Percentiles rank a stretch among this genome's conserved stretches.
phyloP scores from a whole-genome alignment of 192 early-diverging fungal genomes.

The Diversispora eburnea region DNA sequence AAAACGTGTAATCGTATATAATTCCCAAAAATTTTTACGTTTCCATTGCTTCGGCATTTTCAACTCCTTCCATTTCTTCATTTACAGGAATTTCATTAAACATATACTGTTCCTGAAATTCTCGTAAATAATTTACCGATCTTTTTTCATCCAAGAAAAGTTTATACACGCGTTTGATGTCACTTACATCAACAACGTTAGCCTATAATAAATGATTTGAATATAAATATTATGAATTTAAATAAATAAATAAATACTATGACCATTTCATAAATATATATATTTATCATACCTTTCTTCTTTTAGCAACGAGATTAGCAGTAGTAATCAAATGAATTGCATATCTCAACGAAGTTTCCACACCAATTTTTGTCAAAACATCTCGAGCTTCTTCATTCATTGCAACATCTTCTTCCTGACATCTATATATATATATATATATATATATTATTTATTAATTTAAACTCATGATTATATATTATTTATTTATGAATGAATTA shows the following conservation, averaged over 20 bases:
- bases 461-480: neutral
- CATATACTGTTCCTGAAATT: constrained; percentile 93
- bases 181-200: constrained; percentile 84
- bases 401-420: constrained; percentile 91
- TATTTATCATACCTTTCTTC: constrained; percentile 62
- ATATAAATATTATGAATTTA: neutral
- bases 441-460: neutral
- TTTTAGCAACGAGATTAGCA: constrained; percentile 82
- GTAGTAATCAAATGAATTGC: constrained; percentile 98
- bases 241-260: neutral
- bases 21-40: constrained; percentile 5
- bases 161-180: constrained; percentile 91
- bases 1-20: too few species aligned
- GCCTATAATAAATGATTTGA: constrained; percentile 45
- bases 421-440: constrained; percentile 33
- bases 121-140: constrained; percentile 92
- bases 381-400: constrained; percentile 84
- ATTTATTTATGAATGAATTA: neutral
- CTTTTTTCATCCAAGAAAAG: constrained; percentile 96
- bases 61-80: constrained; percentile 26
- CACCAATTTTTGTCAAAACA: constrained; percentile 84
- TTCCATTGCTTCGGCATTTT: constrained; percentile 35
- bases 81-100: constrained; percentile 64
- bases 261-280: neutral
- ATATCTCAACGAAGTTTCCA: constrained; percentile 90